These are phyloP conservation scores for Pyrenochaeta sp. DNA, from an alignment of 2,329 filamentous ascomycete genomes.

Conservation along the genomic window DNA sequence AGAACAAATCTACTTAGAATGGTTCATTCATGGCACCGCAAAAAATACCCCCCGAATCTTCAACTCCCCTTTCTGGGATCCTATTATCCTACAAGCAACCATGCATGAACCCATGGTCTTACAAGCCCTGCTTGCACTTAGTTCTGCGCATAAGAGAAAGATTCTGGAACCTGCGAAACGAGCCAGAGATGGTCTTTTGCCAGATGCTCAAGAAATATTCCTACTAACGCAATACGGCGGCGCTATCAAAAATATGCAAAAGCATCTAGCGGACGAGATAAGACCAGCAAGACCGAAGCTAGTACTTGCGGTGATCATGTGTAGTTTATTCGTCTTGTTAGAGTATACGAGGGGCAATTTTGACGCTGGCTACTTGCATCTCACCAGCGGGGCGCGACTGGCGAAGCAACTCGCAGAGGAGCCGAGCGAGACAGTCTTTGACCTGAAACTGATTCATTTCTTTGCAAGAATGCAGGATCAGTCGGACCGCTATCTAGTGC, in stretches of 20 bases:
- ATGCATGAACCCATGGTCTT: constrained; percentile 11
- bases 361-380: constrained; percentile 7
- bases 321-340: constrained; percentile 5
- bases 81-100: constrained; percentile 9
- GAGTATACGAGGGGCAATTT: constrained; percentile 9
- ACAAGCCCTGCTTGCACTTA: constrained; percentile 11
- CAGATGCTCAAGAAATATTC: constrained; percentile 8
- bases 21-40: constrained; percentile 17
- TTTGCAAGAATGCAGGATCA: constrained; percentile 7
- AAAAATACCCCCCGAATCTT: constrained; percentile 9
- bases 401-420: neutral
- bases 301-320: constrained; percentile 6
- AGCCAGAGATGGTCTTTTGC: constrained; percentile 1
- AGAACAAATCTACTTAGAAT: constrained; percentile 16
- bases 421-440: neutral
- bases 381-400: constrained; percentile 3
- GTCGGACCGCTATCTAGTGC: neutral
- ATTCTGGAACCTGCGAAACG: constrained; percentile 6
- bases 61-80: constrained; percentile 16
- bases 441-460: constrained; percentile 1
- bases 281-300: neutral
- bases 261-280: neutral
- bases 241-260: constrained; percentile 8
- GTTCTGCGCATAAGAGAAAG: constrained; percentile 12
- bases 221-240: constrained; percentile 10